Percentiles rank a stretch among this genome's conserved stretches.
Conservation (phyloP, 2,329 filamentous ascomycete genomes). For the Alternaria gaisen region DNA sequence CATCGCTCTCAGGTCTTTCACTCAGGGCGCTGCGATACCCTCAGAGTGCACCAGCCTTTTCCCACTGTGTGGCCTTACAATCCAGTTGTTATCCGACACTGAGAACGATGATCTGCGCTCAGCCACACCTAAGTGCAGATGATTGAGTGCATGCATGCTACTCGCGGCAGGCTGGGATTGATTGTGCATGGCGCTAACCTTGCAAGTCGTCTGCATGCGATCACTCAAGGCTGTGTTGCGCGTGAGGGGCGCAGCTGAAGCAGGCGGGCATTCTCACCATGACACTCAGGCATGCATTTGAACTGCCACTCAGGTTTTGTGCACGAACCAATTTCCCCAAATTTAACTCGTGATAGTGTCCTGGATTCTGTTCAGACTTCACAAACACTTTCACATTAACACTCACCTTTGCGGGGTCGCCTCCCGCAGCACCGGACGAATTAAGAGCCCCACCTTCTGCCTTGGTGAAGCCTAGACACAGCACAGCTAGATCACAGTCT, state of each 20-base stretch:
- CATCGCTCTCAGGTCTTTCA: neutral
- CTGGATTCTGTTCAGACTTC: neutral
- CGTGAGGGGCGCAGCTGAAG: conserved; percentile 2
- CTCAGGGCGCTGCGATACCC: neutral
- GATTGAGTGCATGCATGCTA: neutral
- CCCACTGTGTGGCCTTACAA: too few species aligned
- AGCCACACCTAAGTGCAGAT: neutral
- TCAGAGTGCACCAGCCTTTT: neutral
- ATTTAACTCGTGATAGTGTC: neutral
- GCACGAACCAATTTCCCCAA: neutral
- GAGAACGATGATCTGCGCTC: neutral
- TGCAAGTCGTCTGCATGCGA: neutral
- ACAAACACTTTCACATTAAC: neutral
- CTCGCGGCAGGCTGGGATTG: neutral
- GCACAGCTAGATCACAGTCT: neutral
- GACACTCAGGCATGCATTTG: neutral
- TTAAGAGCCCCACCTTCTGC: neutral
- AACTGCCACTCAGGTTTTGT: too few species aligned
- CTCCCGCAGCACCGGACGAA: neutral
- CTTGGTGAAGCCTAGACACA: neutral
- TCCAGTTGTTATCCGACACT: neutral
- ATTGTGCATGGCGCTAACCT: neutral
- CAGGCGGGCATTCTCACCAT: neutral
- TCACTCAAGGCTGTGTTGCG: neutral
- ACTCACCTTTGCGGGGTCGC: neutral